These are phyloP conservation scores for Ascoidea rubescens DNA, from an alignment of 805 yeast genomes.

Conservation along the genomic window DNA sequence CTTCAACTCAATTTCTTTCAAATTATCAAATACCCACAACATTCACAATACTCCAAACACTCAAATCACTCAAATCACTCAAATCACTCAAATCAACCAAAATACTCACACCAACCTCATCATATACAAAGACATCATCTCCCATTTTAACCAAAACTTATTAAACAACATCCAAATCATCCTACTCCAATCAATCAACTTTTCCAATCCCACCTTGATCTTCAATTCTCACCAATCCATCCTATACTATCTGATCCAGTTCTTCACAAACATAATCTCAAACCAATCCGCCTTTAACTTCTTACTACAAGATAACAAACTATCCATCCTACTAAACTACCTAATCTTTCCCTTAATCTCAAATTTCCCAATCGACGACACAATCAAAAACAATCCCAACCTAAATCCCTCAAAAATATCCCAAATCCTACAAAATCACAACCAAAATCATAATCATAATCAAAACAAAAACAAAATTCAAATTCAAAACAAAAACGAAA, in stretches of 20 bases:
- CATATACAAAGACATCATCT: background rate
- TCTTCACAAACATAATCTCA: background rate
- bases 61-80: background rate
- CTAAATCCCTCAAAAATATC: too few relatives aligned
- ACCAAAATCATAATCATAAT: too few relatives aligned
- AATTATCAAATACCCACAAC: conserved; percentile 39
- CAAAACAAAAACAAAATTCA: too few relatives aligned
- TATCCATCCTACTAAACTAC: conserved; percentile 9
- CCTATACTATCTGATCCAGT: too few relatives aligned
- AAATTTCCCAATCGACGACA: background rate
- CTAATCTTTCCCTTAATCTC: conserved; percentile 16
- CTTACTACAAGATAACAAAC: background rate
- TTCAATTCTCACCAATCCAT: background rate
- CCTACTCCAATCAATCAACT: conserved; percentile 34
- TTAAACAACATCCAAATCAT: conserved; percentile 36
- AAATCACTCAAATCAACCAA: background rate
- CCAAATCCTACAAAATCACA: too few relatives aligned
- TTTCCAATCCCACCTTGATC: conserved; percentile 4
- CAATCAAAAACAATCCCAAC: background rate
- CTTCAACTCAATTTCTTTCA: conserved; percentile 32
- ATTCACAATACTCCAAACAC: conserved; percentile 43
- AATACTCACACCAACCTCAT: background rate
- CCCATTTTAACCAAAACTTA: background rate
- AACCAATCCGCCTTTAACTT: background rate
- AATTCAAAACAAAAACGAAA: too few relatives aligned